A percentile compares a stretch with the other conserved stretches of the same genome.
Conservation (phyloP, 805 yeast species). For the Candida xyloterini region DNA sequence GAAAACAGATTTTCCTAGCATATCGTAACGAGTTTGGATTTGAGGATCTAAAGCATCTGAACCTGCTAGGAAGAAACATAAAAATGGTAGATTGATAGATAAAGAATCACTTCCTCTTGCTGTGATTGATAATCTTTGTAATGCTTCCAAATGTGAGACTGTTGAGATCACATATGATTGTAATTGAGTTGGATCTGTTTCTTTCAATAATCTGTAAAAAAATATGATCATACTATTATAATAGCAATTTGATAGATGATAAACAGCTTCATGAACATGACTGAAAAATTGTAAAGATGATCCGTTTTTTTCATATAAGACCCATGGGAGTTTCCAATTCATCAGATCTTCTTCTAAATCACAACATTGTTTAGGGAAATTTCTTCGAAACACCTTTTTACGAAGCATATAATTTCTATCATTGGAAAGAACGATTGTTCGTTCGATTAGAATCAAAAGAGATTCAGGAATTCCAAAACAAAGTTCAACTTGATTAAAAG, state of each 20-base stretch:
- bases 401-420: conserved; percentile 47
- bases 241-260: conserved; percentile 38
- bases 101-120: conserved; percentile 21
- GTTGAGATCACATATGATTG: conserved; percentile 37
- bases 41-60: conserved; percentile 36
- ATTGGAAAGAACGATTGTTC: conserved; percentile 46
- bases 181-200: conserved; percentile 33
- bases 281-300: conserved; percentile 31
- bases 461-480: conserved; percentile 48
- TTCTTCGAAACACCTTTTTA: conserved; percentile 45
- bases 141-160: conserved; percentile 35
- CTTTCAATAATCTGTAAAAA: conserved; percentile 46
- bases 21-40: conserved; percentile 34
- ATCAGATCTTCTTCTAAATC: conserved; percentile 49
- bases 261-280: conserved; percentile 40
- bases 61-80: conserved; percentile 47
- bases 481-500: conserved; percentile 34
- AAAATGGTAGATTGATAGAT: conserved; percentile 41
- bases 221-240: conserved; percentile 44
- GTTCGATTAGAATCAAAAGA: conserved; percentile 44
- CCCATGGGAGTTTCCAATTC: conserved; percentile 48
- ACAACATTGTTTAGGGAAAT: conserved; percentile 54
- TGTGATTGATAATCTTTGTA: conserved; percentile 21
- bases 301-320: conserved; percentile 28
- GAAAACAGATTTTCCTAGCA: conserved; percentile 32